These are phyloP conservation scores for Trypanosoma brucei DNA, from an alignment of 208 protist species.

Conservation along the genomic window DNA sequence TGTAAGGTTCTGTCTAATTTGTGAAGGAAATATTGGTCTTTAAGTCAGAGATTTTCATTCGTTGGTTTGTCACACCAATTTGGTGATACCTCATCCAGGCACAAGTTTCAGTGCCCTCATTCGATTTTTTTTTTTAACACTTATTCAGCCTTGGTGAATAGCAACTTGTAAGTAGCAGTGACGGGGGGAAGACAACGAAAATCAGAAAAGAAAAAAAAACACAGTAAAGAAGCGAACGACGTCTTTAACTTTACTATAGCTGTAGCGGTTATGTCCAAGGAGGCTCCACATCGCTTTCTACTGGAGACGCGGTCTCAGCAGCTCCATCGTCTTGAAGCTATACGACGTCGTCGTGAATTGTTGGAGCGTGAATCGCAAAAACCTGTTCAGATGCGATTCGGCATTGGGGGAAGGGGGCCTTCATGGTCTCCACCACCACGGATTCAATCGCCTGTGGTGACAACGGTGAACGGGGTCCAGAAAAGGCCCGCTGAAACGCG, in stretches of 20 bases:
- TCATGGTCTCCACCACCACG: conserved; percentile 1
- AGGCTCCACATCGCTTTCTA: conserved; percentile 31
- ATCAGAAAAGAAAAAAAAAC: neutral
- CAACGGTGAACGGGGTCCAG: neutral
- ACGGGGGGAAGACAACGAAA: too few species aligned
- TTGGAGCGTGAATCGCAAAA: conserved; percentile 37
- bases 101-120: too few species aligned
- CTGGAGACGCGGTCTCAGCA: conserved; percentile 71
- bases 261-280: conserved; percentile 10
- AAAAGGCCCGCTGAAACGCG: neutral
- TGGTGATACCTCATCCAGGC: too few species aligned
- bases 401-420: conserved; percentile 8
- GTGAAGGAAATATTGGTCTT: too few species aligned
- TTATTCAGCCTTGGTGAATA: too few species aligned
- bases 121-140: too few species aligned
- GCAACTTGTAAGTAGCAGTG: too few species aligned
- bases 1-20: too few species aligned
- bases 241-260: neutral
- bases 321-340: conserved; percentile 53
- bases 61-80: too few species aligned
- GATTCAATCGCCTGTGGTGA: neutral
- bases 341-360: conserved; percentile 52
- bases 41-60: too few species aligned
- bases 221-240: neutral
- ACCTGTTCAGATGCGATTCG: conserved; percentile 63